phyloP scores from a whole-genome alignment of 2,329 filamentous ascomycete species.

The Arthrinium puccinioides region DNA sequence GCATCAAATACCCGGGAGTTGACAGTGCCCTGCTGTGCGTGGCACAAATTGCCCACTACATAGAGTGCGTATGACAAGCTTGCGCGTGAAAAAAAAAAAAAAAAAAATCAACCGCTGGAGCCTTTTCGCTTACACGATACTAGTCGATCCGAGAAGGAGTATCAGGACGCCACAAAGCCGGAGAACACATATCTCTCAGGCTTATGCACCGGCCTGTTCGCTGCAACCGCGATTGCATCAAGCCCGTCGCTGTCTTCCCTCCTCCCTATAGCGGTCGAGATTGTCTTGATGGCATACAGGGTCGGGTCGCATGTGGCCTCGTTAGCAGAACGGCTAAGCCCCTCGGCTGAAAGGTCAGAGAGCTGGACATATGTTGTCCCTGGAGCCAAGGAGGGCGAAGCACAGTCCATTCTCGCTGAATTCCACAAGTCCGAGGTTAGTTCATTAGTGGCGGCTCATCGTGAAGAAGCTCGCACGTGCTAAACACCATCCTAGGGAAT shows the following conservation, averaged over 20 bases:
- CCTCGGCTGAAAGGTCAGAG: constrained; percentile 36
- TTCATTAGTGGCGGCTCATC: constrained; percentile 1
- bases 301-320: constrained; percentile 49
- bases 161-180: constrained; percentile 42
- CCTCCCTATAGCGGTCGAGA: constrained; percentile 54
- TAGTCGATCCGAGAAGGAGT: constrained; percentile 46
- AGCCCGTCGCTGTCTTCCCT: constrained; percentile 55
- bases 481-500: constrained; percentile 30
- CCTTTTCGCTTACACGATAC: no score
- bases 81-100: no score
- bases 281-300: constrained; percentile 60
- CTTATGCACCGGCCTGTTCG: constrained; percentile 62
- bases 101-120: no score
- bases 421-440: constrained; percentile 51
- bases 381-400: constrained; percentile 43
- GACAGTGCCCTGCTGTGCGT: constrained; percentile 60
- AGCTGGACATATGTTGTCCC: constrained; percentile 63
- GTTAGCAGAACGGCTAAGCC: constrained; percentile 38
- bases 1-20: constrained; percentile 50
- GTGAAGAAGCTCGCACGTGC: not conserved
- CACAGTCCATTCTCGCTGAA: constrained; percentile 40
- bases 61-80: constrained; percentile 59
- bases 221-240: constrained; percentile 60
- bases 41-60: constrained; percentile 60
- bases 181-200: constrained; percentile 51